Evolutionary conservation across 83 land plant genomes (phyloP).

Genomic region (Picea abies): DNA sequence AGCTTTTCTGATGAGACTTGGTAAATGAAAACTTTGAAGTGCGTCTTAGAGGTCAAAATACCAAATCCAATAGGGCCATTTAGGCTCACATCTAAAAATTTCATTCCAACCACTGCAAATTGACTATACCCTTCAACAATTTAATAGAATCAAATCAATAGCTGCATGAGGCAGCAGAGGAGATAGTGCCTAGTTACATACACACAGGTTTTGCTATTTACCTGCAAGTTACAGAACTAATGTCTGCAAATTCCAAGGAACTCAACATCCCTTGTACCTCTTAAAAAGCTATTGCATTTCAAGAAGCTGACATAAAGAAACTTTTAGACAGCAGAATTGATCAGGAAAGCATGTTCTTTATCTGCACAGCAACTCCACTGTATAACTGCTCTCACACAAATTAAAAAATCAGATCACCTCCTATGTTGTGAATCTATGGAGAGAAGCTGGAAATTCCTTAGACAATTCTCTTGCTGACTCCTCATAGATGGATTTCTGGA

Average conservation of each 20-base stretch:
- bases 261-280: neutral
- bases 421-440: constrained; percentile 7
- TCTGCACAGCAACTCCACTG: neutral
- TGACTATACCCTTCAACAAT: constrained; percentile 3
- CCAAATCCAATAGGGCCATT: neutral
- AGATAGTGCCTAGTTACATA: neutral
- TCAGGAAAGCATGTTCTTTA: neutral
- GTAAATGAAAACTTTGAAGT: neutral
- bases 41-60: neutral
- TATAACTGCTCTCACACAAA: neutral
- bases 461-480: constrained; percentile 8
- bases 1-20: neutral
- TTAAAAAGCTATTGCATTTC: neutral
- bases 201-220: constrained; percentile 8
- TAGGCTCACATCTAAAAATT: neutral
- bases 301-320: neutral
- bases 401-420: constrained; percentile 10
- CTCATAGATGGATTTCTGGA: neutral
- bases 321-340: neutral
- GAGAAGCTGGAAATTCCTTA: constrained; percentile 12
- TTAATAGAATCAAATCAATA: constrained; percentile 4
- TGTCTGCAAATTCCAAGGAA: constrained; percentile 3
- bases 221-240: neutral
- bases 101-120: constrained; percentile 1
- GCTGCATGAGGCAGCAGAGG: neutral